Evolutionary conservation across 495 filamentous ascomycete species (phyloP).

Genomic region (Penicillium robsamsonii): DNA sequence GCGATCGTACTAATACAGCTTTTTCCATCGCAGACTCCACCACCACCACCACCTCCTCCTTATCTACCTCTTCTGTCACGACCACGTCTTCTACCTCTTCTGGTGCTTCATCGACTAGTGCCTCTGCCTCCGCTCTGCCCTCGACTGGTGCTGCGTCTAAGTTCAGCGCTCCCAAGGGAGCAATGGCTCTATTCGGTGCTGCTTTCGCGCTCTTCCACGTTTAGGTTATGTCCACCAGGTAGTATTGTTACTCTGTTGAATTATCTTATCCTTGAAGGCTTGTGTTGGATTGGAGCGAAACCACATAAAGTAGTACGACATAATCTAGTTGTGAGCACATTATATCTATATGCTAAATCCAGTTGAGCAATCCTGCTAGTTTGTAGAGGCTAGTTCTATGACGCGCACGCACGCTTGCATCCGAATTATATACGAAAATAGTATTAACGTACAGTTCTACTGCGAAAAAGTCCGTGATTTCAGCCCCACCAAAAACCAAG

Average conservation of each 20-base stretch:
- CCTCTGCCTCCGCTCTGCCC: not conserved
- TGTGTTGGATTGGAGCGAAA: not conserved
- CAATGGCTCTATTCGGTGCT: conserved; percentile 15
- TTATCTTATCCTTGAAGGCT: not conserved
- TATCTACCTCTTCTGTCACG: not conserved
- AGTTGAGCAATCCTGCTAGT: no score
- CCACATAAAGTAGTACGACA: not conserved
- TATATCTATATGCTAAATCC: not conserved
- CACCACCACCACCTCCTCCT: not conserved
- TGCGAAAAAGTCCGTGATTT: no score
- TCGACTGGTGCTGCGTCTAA: conserved; percentile 14
- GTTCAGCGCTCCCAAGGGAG: conserved; percentile 8
- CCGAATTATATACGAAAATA: no score
- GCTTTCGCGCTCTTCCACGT: conserved; percentile 13
- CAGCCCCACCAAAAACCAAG: no score
- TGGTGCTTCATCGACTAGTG: not conserved
- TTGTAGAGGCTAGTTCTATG: no score
- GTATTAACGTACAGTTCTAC: no score
- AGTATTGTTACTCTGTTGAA: not conserved
- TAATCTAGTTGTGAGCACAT: not conserved
- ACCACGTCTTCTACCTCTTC: conserved; percentile 4
- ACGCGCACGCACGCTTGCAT: no score
- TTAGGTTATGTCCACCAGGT: not conserved
- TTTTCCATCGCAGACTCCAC: not conserved
- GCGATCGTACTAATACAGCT: not conserved